phyloP scores from a whole-genome alignment of 108 stramenopile species.

The Halocafeteria seosinensis region DNA sequence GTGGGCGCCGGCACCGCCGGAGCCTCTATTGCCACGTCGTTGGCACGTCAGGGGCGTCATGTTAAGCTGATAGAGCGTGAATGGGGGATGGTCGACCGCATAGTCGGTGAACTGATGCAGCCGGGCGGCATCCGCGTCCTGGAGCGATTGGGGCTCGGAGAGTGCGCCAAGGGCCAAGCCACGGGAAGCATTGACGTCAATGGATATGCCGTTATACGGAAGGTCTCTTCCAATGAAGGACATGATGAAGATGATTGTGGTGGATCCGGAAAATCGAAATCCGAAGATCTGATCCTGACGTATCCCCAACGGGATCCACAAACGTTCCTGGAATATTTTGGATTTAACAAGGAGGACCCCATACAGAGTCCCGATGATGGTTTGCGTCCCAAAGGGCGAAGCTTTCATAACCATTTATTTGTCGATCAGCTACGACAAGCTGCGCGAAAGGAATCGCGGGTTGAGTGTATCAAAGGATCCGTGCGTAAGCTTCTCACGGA shows the following conservation, averaged over 20 bases:
- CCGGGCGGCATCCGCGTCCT: constrained; percentile 28
- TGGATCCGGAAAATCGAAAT: not conserved
- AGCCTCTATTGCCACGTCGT: constrained; percentile 10
- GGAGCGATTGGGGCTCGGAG: constrained; percentile 22
- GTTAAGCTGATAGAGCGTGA: not conserved
- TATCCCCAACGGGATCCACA: constrained; percentile 12
- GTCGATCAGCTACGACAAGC: constrained; percentile 23
- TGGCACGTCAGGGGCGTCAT: constrained; percentile 16
- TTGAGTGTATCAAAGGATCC: constrained; percentile 15
- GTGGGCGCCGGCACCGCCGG: constrained; percentile 26
- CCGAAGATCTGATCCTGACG: constrained; percentile 1
- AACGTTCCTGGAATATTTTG: not conserved
- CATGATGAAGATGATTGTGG: not conserved
- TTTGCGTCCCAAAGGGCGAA: constrained; percentile 14
- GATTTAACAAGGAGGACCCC: too few species aligned
- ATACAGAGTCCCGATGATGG: not conserved
- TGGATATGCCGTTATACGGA: constrained; percentile 21
- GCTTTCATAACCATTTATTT: constrained; percentile 28
- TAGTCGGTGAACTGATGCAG: constrained; percentile 34
- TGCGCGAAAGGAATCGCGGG: constrained; percentile 16
- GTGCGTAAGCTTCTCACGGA: constrained; percentile 16
- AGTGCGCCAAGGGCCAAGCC: constrained; percentile 15
- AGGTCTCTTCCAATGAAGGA: not conserved
- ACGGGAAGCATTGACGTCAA: constrained; percentile 21
- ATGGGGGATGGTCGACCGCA: constrained; percentile 10